Conservation (phyloP, 768 basidiomycete species). For the Leccinum ochraceum region DNA sequence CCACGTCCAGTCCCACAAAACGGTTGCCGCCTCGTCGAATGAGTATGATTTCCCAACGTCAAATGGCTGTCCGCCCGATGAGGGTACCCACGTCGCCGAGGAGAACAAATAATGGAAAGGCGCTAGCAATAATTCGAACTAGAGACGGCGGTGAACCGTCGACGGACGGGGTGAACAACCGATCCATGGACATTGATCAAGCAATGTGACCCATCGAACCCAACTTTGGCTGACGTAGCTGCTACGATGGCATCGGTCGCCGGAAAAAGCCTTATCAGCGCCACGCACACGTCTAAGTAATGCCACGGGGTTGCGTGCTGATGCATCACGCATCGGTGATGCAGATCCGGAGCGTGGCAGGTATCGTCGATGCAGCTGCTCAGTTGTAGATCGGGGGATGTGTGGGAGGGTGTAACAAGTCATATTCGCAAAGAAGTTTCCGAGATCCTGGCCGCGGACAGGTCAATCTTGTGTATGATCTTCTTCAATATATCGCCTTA, state of each 20-base stretch:
- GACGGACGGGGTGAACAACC: not conserved
- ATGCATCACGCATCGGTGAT: not conserved
- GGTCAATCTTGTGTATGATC: not conserved
- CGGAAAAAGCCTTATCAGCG: not conserved
- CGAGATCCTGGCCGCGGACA: not conserved
- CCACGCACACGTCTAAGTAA: constrained; percentile 1
- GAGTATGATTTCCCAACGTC: not conserved
- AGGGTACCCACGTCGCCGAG: not conserved
- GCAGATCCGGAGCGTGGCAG: not conserved
- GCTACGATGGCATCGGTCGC: not conserved
- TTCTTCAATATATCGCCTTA: not conserved
- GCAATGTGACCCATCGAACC: not conserved
- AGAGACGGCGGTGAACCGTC: not conserved
- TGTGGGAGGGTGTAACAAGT: not conserved
- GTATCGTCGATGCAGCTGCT: not conserved
- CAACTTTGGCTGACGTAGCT: not conserved
- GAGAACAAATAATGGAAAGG: not conserved
- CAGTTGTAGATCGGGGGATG: constrained; percentile 9
- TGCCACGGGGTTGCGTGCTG: not conserved
- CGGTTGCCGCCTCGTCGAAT: not conserved
- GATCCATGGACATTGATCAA: not conserved
- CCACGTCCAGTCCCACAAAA: not conserved
- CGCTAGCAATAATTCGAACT: not conserved
- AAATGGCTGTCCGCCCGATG: not conserved
- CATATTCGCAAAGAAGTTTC: not conserved